A percentile compares a stretch with the other conserved stretches of the same genome.
These are phyloP conservation scores for Pleurotus tuoliensis DNA, from an alignment of 768 basidiomycete species.

Conservation along the genomic window DNA sequence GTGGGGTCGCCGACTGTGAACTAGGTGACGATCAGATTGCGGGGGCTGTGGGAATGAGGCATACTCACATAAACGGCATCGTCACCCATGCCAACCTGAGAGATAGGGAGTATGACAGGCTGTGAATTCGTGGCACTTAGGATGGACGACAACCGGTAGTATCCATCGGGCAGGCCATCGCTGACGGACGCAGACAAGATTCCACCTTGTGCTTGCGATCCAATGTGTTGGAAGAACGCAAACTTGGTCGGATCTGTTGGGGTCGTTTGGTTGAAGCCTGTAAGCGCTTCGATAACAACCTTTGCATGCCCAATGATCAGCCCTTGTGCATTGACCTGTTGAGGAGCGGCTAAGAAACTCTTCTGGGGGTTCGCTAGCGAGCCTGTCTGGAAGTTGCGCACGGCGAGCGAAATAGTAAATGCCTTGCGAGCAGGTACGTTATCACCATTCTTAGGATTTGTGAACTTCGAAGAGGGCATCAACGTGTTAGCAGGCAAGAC, in stretches of 20 bases:
- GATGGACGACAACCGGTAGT: constrained; percentile 1
- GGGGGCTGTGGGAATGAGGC: no score
- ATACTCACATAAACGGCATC: constrained; percentile 5
- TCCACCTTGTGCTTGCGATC: not conserved
- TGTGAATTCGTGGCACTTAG: not conserved
- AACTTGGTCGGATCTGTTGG: constrained; percentile 16
- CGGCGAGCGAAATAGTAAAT: constrained; percentile 49
- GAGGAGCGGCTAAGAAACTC: constrained; percentile 56
- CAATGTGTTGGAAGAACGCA: constrained; percentile 2
- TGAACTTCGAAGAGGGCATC: constrained; percentile 49
- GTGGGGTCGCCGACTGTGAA: not conserved
- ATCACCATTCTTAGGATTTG: constrained; percentile 37
- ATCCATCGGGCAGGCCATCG: not conserved
- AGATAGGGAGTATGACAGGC: not conserved
- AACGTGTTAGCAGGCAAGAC: constrained; percentile 42
- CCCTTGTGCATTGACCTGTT: constrained; percentile 46
- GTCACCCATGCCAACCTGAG: not conserved
- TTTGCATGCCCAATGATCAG: constrained; percentile 57
- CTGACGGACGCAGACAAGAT: not conserved
- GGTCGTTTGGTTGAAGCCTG: constrained; percentile 37
- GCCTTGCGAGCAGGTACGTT: constrained; percentile 39
- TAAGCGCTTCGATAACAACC: constrained; percentile 50
- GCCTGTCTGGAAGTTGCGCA: constrained; percentile 41
- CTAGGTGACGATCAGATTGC: not conserved
- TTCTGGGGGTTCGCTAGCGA: constrained; percentile 40